Percentiles rank a stretch among this genome's conserved stretches.
phyloP scores from a whole-genome alignment of 805 yeast genomes.

The Lachancea thermotolerans region DNA sequence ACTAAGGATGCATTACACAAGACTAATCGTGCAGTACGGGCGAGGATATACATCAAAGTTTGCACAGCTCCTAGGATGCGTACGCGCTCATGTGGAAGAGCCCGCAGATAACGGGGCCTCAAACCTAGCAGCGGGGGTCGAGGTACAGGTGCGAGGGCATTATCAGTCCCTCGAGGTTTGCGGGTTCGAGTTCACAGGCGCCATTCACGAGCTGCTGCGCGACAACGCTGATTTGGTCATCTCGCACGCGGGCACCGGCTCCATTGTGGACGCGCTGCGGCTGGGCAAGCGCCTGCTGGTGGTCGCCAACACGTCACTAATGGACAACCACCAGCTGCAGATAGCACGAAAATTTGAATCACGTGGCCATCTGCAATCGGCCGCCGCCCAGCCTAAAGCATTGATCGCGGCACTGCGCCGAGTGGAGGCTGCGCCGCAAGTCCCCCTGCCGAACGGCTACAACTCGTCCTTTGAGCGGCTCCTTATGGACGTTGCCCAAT shows the following conservation, averaged over 20 bases:
- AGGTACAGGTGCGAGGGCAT: neutral
- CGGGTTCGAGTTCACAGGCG: conserved; percentile 43
- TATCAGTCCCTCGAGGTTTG: conserved; percentile 25
- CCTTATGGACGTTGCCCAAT: conserved; percentile 3
- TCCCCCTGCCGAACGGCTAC: conserved; percentile 13
- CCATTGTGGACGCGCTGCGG: conserved; percentile 73
- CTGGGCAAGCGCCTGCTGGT: conserved; percentile 52
- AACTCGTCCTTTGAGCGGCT: conserved; percentile 14
- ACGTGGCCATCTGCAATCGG: conserved; percentile 26
- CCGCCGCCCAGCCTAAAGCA: conserved; percentile 12
- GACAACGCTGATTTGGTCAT: conserved; percentile 51
- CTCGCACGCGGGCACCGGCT: conserved; percentile 91
- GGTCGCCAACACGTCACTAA: conserved; percentile 61
- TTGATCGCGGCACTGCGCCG: conserved; percentile 10
- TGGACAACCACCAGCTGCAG: conserved; percentile 83
- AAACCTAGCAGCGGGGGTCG: neutral
- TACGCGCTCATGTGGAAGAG: neutral
- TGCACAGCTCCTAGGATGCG: conserved; percentile 4
- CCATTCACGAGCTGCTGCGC: conserved; percentile 37
- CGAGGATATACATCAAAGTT: conserved; percentile 27
- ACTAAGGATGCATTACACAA: conserved; percentile 32
- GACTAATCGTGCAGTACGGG: conserved; percentile 58
- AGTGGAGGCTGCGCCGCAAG: conserved; percentile 5
- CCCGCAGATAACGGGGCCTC: neutral
- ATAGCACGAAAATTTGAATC: conserved; percentile 53